Base-by-base conservation (phyloP, 1,139 yeast genomes). In the Geotrichum siamense region DNA sequence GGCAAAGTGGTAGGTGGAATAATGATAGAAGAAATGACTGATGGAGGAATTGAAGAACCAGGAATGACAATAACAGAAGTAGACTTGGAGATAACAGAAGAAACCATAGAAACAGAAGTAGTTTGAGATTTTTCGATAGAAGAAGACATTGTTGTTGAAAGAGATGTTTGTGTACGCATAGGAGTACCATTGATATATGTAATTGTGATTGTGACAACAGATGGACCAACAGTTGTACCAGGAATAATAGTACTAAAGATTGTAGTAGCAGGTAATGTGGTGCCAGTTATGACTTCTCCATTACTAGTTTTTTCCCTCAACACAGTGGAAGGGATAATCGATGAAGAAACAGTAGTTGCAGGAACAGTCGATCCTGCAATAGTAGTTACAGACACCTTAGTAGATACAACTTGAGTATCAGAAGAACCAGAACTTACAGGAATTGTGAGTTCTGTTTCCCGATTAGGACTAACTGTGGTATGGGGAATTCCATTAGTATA, bases 171-270 rank as follows among this genome's bases (percentile, higher is more conserved):
- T 16, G 39, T 38, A 34, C 10, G 16, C 10, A 5, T 17, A 13
- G 41, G 25, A 10, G 6, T 30, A 8, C 45, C 45, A 13, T 41
- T 37, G 3, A 38, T 41, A 20, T 38, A 43, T 27, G 46, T 49
- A 21, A 52, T 26, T 3, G 54, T 51, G 29, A 48, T 37, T 16
- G 48, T 52, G 15, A 50, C 31, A 8, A 50, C 44, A n/a, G 46
- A 38, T 2, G 48, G 53, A 9, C 34, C 40, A 27, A 38, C 16
- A 1, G 47, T 49, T 12, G 44, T 40, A 8, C 51, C 55, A 3
- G 53, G 50, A 20, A 31, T 28, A 17, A 38, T 30, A n/a, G n/a
- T n/a, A n/a, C n/a, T n/a, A n/a, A n/a, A n/a, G n/a, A n/a, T n/a
- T n/a, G n/a, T n/a, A n/a, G n/a, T n/a, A n/a, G n/a, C n/a, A 10